Conservation (phyloP, 805 yeast genomes). For the Lachancea quebecensis region DNA sequence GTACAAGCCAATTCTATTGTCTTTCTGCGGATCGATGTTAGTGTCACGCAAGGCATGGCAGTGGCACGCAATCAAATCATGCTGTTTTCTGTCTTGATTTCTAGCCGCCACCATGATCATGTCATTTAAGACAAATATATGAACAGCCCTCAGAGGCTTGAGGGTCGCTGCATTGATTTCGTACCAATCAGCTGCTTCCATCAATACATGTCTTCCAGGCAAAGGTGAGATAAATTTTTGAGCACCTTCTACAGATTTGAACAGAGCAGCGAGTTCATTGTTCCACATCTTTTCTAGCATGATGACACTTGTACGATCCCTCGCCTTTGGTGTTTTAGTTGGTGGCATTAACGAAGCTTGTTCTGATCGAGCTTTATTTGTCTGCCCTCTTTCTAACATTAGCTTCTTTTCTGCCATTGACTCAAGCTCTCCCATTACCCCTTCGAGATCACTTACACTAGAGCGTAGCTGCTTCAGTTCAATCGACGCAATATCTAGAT, state of each 20-base stretch:
- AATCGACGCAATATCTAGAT: constrained; percentile 54
- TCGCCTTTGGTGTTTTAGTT: constrained; percentile 16
- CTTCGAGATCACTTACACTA: constrained; percentile 52
- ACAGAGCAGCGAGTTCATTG: constrained; percentile 57
- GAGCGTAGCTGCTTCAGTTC: constrained; percentile 58
- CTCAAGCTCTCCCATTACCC: constrained; percentile 51
- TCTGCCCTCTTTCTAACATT: constrained; percentile 34
- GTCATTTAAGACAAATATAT: constrained; percentile 72
- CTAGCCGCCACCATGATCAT: constrained; percentile 66
- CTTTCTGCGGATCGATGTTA: constrained; percentile 32
- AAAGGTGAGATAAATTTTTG: constrained; percentile 66
- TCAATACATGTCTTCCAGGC: constrained; percentile 74
- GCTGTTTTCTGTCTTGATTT: constrained; percentile 31
- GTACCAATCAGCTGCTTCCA: constrained; percentile 78
- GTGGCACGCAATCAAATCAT: constrained; percentile 57
- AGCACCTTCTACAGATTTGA: constrained; percentile 86
- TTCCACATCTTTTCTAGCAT: constrained; percentile 80
- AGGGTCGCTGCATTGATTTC: constrained; percentile 81
- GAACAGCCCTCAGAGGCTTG: constrained; percentile 71
- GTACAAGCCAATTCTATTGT: constrained; percentile 16
- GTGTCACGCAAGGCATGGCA: constrained; percentile 73
- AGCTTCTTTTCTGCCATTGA: constrained; percentile 55
- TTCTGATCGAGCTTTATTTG: constrained; percentile 7
- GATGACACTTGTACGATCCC: constrained; percentile 62
- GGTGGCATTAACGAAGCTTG: constrained; percentile 21